Conservation (phyloP, 2,329 filamentous ascomycete genomes). For the Calonectria multiphialidica region DNA sequence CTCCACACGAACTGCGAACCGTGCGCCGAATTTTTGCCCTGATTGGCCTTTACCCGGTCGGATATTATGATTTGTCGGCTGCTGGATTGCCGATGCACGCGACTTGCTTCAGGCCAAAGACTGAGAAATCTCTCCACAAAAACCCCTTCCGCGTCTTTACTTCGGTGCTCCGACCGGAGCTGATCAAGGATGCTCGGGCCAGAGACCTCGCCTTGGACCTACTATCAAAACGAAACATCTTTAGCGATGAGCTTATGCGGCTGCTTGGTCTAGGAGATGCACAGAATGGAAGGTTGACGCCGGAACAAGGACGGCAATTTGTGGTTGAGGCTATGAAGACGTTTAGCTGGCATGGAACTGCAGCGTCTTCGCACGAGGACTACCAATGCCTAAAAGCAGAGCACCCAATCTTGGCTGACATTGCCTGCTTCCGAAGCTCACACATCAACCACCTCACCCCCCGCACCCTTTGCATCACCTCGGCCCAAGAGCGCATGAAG, state of each 20-base stretch:
- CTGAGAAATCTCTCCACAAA: slow-evolving; percentile 46
- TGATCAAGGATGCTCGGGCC: slow-evolving; percentile 48
- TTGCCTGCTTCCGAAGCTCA: slow-evolving; percentile 52
- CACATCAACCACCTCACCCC: slow-evolving; percentile 31
- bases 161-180: slow-evolving; percentile 53
- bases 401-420: slow-evolving; percentile 59
- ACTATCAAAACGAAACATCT: slow-evolving; percentile 54
- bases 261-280: slow-evolving; percentile 52
- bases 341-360: slow-evolving; percentile 32
- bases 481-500: slow-evolving; percentile 57
- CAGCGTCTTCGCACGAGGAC: slow-evolving; percentile 25
- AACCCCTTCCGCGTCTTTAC: slow-evolving; percentile 59
- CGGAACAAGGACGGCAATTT: slow-evolving; percentile 50
- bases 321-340: slow-evolving; percentile 42
- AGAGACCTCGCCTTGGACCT: slow-evolving; percentile 48
- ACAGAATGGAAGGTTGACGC: slow-evolving; percentile 43
- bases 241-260: slow-evolving; percentile 50
- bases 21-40: slow-evolving; percentile 58
- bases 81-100: slow-evolving; percentile 63
- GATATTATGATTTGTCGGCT: slow-evolving; percentile 61
- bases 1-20: slow-evolving; percentile 54
- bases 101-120: slow-evolving; percentile 60
- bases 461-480: slow-evolving; percentile 24
- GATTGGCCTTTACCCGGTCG: slow-evolving; percentile 61
- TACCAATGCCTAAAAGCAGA: slow-evolving; percentile 28